Base-by-base conservation (phyloP, 768 basidiomycete species). In the Hericium rajendrae region DNA sequence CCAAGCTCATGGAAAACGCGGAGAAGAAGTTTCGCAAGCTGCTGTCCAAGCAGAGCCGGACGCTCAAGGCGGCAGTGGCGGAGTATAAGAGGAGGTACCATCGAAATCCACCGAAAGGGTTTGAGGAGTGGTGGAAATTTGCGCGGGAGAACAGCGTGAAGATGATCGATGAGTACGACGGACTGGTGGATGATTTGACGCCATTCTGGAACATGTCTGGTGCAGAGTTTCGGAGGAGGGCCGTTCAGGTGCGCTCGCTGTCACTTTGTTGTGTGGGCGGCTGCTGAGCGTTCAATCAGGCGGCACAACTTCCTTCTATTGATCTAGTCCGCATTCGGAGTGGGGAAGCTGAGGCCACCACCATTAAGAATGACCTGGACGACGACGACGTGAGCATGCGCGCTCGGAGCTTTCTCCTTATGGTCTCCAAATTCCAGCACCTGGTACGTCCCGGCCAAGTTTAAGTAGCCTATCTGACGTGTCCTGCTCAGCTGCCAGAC, bases 101-200 rank as follows among this genome's bases (percentile, higher is more conserved):
- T 10, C 80, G 88, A 39, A 72, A 82, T 38, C 97, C 97, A 4
- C 95, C 97, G 0, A 81, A 78, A 46, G 95, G 94, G 1, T 99
- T 98, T 61, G 94, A 93, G 66, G 72, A 78, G 28, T 97, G 95
- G 95, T 95, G 84, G 81, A 67, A 71, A 48, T 97, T 92, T 69
- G 88, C 86, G 13, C 73, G 78, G 68, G 74, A 82, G 57, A 80
- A 91, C 69, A 72, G 80, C 6, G 85, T 90, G 50, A 81, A 84
- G 64, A 82, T 98, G 71, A 75, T 88, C 4, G 95, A 98, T 69
- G 95, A 98, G 68, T 97, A 92, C 65, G 91, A 91, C 58, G 78
- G 79, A 4, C 76, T 95, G n/a, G 66, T 80, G 38, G 75, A 78
- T 54, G 95, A 98, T 67, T 71, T 99, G 52, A 81, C 78, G 22